Conservation (phyloP, 345 rosid species). For the Streptanthus diversifolius region DNA sequence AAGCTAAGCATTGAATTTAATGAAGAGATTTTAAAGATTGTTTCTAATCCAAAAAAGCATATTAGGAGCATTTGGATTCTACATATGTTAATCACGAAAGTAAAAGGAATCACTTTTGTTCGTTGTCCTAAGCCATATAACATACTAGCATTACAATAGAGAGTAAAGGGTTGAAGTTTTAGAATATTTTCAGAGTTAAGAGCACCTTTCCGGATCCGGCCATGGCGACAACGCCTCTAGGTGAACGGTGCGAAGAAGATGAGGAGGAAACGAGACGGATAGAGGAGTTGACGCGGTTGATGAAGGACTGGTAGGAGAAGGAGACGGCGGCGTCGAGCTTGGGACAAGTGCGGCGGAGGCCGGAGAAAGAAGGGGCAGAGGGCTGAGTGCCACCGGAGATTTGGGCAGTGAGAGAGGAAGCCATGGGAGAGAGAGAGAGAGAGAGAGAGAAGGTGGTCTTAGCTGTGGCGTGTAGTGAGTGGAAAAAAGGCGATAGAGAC, state of each 20-base stretch:
- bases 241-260: constrained; percentile 52
- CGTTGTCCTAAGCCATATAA: background rate
- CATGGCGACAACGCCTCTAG: constrained; percentile 66
- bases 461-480: constrained; percentile 12
- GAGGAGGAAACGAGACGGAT: constrained; percentile 50
- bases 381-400: constrained; percentile 39
- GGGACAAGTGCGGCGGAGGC: constrained; percentile 46
- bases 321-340: constrained; percentile 34
- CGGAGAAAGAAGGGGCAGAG: constrained; percentile 48
- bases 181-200: background rate
- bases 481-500: constrained; percentile 29
- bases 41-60: background rate
- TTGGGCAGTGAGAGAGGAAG: constrained; percentile 28
- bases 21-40: background rate
- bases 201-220: constrained; percentile 89
- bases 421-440: background rate
- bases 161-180: background rate
- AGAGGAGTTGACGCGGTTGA: constrained; percentile 44
- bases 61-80: background rate
- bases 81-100: background rate
- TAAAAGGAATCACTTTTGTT: background rate
- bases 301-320: constrained; percentile 34
- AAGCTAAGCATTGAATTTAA: background rate
- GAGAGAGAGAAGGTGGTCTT: background rate
- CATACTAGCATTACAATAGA: background rate